phyloP scores from a whole-genome alignment of 148 eudicot species.

The Talinum fruticosum region DNA sequence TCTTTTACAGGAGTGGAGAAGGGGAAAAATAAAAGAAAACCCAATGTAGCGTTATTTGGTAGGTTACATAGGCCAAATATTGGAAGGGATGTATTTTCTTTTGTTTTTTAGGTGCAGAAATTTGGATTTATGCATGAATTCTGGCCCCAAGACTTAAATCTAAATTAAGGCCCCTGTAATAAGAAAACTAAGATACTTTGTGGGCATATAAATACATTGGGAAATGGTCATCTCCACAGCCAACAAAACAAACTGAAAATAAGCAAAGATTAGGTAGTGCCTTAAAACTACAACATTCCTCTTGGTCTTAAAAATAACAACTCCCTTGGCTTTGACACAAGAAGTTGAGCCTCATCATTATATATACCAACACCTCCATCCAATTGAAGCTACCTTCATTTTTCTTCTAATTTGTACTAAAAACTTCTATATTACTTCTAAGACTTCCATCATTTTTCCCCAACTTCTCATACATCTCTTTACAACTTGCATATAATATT shows the following conservation, averaged over 20 bases:
- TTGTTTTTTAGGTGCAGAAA: too few species aligned
- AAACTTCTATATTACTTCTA: not conserved
- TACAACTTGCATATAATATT: not conserved
- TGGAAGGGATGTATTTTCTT: too few species aligned
- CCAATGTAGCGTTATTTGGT: not conserved
- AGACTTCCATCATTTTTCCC: slow-evolving; percentile 14
- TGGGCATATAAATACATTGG: not conserved
- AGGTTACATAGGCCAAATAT: too few species aligned
- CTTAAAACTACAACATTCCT: slow-evolving; percentile 27
- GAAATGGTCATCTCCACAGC: slow-evolving; percentile 1
- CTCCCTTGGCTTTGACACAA: not conserved
- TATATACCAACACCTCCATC: slow-evolving; percentile 17
- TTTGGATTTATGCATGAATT: too few species aligned
- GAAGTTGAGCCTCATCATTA: slow-evolving; percentile 8
- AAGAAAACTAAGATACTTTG: not conserved
- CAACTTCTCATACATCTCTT: not conserved
- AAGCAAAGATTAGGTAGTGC: slow-evolving; percentile 25
- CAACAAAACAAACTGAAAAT: slow-evolving; percentile 20
- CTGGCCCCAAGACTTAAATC: too few species aligned
- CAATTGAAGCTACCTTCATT: not conserved
- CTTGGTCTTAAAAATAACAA: slow-evolving; percentile 17
- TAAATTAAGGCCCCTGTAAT: not conserved
- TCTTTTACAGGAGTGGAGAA: too few species aligned
- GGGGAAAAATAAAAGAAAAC: not conserved
- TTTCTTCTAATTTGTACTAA: not conserved